Evolutionary conservation across 2,329 filamentous ascomycete species (phyloP), one percentile per base, ranked within the genome.

Genomic region (Malbranchea zuffiana): DNA sequence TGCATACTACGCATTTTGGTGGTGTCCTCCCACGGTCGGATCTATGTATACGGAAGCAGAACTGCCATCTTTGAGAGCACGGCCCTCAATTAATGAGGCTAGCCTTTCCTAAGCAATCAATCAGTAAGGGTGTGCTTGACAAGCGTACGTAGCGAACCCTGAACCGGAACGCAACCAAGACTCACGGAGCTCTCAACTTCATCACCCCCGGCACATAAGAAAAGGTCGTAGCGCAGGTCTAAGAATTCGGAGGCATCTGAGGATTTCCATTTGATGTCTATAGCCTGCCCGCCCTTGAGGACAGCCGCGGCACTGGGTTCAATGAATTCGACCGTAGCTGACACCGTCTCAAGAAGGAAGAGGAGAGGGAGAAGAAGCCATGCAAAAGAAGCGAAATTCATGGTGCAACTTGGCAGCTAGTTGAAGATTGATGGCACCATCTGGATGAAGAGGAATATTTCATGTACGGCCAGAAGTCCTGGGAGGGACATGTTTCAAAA

Each of bases 161-260:
- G n/a, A n/a, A n/a, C n/a, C n/a, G n/a, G n/a, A n/a, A n/a, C 18
- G 24, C 28, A 42, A 27, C n/a, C 25, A 21, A 5, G 28, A 51
- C 48, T 41, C 56, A 74, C 66, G 60, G 67, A 62, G 41, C 61
- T 59, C 37, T 54, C 58, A 12, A 56, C 60, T 2, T 61, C 57
- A 50, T 78, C 73, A 30, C 75, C 73, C 37, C 77, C 77, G 5
- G 72, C 69, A 49, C 72, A 74, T 15, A 82, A 59, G 46, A 69
- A 71, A 32, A 82, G 55, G 42, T 71, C 61, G 53, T 75, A 82
- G 12, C 64, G 62, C 2, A 59, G 53, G 27, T 78, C 60, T 39
- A 71, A 63, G 5, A 66, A 50, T 23, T 76, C 52, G 3, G 58
- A 50, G 2, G 74, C 72, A 26, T 69, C 69, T 18, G 66, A 67